phyloP scores from a whole-genome alignment of 371 early-diverging fungal species.

The Encephalitozoon intestinalis region DNA sequence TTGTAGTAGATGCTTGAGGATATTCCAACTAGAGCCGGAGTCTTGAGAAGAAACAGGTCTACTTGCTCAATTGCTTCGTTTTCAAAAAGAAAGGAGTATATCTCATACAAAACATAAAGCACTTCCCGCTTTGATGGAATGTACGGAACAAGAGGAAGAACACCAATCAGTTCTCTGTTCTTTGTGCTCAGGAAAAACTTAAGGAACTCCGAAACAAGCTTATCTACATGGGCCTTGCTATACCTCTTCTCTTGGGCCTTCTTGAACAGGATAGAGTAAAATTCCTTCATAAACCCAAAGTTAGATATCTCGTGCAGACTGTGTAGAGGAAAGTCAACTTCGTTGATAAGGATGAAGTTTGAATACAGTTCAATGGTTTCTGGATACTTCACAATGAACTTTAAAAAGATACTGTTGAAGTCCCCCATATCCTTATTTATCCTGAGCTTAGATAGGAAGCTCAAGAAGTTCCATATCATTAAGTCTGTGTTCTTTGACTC shows the following conservation, averaged over 20 bases:
- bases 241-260: not conserved
- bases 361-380: conserved; percentile 1
- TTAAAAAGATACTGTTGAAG: not conserved
- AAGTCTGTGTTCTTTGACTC: not conserved
- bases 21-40: conserved; percentile 25
- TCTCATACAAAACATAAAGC: not conserved
- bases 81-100: conserved; percentile 18
- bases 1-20: not conserved
- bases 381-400: not conserved
- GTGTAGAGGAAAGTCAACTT: conserved; percentile 10
- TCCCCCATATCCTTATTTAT: not conserved
- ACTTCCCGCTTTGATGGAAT: not conserved
- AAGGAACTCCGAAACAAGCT: conserved; percentile 11
- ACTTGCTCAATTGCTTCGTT: not conserved
- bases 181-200: conserved; percentile 1
- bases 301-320: not conserved
- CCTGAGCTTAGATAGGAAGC: not conserved
- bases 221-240: not conserved
- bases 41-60: conserved; percentile 16
- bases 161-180: not conserved
- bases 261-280: conserved; percentile 7
- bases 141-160: conserved; percentile 5
- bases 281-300: not conserved
- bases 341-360: not conserved
- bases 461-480: not conserved